Evolutionary conservation across 2,329 filamentous ascomycete species (phyloP).

Genomic region (Colletotrichum sp.): DNA sequence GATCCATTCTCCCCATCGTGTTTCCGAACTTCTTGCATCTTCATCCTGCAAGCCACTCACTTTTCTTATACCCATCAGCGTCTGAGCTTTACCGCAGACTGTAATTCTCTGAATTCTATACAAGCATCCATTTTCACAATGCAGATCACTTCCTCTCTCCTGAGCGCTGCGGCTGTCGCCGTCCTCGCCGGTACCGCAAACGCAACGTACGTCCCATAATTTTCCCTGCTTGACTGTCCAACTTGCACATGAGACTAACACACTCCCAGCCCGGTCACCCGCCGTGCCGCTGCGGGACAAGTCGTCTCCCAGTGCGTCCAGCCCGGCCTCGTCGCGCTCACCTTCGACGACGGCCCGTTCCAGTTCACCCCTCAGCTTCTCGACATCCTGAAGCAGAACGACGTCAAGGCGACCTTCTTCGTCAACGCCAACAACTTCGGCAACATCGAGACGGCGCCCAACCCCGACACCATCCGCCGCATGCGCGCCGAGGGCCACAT

Average conservation of each 20-base stretch:
- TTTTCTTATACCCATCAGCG: background rate
- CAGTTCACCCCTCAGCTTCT: constrained; percentile 46
- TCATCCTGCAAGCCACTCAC: background rate
- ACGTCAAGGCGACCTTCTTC: constrained; percentile 46
- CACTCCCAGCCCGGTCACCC: background rate
- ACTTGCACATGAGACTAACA: constrained; percentile 4
- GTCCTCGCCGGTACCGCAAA: background rate
- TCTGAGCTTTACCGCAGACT: background rate
- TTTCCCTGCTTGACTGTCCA: background rate
- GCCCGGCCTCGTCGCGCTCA: constrained; percentile 46
- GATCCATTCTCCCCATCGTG: background rate
- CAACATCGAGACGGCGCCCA: constrained; percentile 45
- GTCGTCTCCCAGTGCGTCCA: constrained; percentile 29
- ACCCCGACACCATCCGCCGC: constrained; percentile 39
- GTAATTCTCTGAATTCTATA: background rate
- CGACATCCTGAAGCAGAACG: constrained; percentile 34
- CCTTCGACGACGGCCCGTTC: constrained; percentile 53
- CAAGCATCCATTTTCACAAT: background rate
- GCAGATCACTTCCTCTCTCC: constrained; percentile 2
- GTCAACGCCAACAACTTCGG: constrained; percentile 44
- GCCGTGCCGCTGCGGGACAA: constrained; percentile 7
- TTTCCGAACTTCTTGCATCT: background rate
- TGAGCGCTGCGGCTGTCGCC: background rate
- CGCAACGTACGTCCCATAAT: background rate
- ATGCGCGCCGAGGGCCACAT: constrained; percentile 49